phyloP scores from a whole-genome alignment of 768 basidiomycete species.

The Macrolepiota dolichaula region DNA sequence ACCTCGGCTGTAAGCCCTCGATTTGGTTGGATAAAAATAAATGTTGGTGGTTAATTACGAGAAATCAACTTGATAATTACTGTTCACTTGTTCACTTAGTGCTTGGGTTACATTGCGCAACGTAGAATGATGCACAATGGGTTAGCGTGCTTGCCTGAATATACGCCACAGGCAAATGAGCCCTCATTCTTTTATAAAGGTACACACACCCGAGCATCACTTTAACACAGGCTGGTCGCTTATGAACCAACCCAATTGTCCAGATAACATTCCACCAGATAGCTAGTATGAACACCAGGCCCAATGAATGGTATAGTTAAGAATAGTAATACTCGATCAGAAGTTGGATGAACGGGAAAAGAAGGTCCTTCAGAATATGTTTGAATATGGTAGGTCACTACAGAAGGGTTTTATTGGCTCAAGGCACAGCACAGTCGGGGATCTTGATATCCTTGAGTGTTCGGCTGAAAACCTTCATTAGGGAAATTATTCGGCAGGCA shows the following conservation, averaged over 20 bases:
- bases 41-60: too few species aligned
- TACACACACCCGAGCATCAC: too few species aligned
- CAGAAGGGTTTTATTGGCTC: conserved; percentile 7
- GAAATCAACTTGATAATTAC: too few species aligned
- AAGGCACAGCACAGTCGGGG: conserved; percentile 47
- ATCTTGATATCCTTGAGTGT: conserved; percentile 69
- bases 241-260: neutral
- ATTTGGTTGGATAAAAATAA: too few species aligned
- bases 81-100: too few species aligned
- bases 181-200: too few species aligned
- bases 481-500: neutral
- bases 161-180: too few species aligned
- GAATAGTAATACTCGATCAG: neutral
- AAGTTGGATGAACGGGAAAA: neutral
- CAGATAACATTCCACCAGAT: neutral
- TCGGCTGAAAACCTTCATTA: conserved; percentile 38
- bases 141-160: too few species aligned
- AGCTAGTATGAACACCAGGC: neutral
- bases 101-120: too few species aligned
- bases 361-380: neutral
- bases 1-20: too few species aligned
- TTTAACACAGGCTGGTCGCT: neutral
- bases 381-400: neutral
- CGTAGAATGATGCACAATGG: too few species aligned
- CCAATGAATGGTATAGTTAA: neutral